Conservation (phyloP, 768 basidiomycete species). For the Calocybe cyanea region DNA sequence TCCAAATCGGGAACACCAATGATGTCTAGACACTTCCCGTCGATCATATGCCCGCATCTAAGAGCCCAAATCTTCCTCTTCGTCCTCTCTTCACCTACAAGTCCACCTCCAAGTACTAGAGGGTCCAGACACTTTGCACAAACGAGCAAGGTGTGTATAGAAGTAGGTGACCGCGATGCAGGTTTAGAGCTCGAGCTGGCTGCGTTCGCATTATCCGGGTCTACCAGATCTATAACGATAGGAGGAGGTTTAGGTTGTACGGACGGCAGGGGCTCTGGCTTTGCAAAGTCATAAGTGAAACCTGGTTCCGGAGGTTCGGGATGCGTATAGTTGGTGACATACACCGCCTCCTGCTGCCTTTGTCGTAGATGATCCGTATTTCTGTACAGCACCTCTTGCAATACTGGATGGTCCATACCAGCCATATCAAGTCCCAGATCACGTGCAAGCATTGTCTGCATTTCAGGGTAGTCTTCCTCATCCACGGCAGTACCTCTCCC, state of each 20-base stretch:
- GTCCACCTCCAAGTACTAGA: constrained; percentile 49
- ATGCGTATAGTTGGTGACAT: constrained; percentile 63
- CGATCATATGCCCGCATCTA: constrained; percentile 74
- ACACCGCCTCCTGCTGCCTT: constrained; percentile 32
- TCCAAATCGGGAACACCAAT: constrained; percentile 42
- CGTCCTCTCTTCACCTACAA: constrained; percentile 41
- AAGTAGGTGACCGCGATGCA: constrained; percentile 7
- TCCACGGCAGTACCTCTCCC: constrained; percentile 3
- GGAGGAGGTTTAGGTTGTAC: constrained; percentile 18
- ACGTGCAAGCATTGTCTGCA: constrained; percentile 12
- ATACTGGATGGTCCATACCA: constrained; percentile 2
- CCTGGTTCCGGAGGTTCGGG: constrained; percentile 51
- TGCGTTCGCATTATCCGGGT: constrained; percentile 13
- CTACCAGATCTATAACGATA: constrained; percentile 34
- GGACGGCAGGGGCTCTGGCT: constrained; percentile 27
- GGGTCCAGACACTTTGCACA: constrained; percentile 69
- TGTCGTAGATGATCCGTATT: background rate
- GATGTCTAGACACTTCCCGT: constrained; percentile 67
- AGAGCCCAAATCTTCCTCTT: constrained; percentile 62
- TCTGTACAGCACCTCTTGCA: constrained; percentile 8
- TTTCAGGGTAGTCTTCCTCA: constrained; percentile 13
- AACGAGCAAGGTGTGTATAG: constrained; percentile 45
- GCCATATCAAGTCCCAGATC: constrained; percentile 6
- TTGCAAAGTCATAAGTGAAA: constrained; percentile 65
- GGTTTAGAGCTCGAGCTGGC: constrained; percentile 9